A percentile compares a stretch with the other conserved stretches of the same genome.
Conservation (phyloP, 768 basidiomycete species). For the Tephrocybe sp. region DNA sequence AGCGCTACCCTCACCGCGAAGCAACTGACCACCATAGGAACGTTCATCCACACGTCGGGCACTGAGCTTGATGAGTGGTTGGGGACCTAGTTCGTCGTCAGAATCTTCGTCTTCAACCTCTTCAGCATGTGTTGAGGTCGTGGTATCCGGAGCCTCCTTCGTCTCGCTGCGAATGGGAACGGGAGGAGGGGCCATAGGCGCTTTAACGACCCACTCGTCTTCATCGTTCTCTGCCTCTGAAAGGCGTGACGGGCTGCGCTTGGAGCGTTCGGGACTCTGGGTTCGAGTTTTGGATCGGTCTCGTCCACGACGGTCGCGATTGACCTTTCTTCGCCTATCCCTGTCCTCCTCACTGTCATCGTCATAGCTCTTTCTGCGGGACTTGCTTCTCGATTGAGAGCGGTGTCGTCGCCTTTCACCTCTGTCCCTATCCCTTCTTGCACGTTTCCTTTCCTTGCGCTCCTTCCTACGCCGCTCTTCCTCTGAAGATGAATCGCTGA, state of each 20-base stretch:
- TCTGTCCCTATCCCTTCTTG: constrained; percentile 45
- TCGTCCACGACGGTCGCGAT: constrained; percentile 4
- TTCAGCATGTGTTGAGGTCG: constrained; percentile 22
- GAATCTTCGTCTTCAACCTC: constrained; percentile 41
- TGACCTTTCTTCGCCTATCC: constrained; percentile 23
- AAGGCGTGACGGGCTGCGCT: constrained; percentile 27
- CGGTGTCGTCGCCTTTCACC: constrained; percentile 37
- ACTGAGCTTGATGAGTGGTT: constrained; percentile 48
- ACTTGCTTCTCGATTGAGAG: constrained; percentile 31
- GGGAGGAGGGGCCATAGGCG: constrained; percentile 24
- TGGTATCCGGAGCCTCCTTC: constrained; percentile 11
- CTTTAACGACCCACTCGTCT: constrained; percentile 69
- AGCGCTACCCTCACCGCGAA: constrained; percentile 94
- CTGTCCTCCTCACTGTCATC: constrained; percentile 38
- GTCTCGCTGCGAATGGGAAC: constrained; percentile 14
- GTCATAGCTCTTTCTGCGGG: constrained; percentile 29
- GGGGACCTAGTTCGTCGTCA: constrained; percentile 72
- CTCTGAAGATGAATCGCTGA: constrained; percentile 50
- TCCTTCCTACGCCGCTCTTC: constrained; percentile 56
- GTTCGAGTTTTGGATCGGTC: constrained; percentile 21
- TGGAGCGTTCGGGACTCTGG: constrained; percentile 27
- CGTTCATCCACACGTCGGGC: constrained; percentile 68
- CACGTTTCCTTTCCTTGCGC: constrained; percentile 59
- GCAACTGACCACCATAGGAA: constrained; percentile 84
- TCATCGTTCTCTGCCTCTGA: constrained; percentile 37